A percentile compares a stretch with the other conserved stretches of the same genome.
These are phyloP conservation scores for Penicillium vulpinum DNA, from an alignment of 2,329 filamentous ascomycete species.

Conservation along the genomic window DNA sequence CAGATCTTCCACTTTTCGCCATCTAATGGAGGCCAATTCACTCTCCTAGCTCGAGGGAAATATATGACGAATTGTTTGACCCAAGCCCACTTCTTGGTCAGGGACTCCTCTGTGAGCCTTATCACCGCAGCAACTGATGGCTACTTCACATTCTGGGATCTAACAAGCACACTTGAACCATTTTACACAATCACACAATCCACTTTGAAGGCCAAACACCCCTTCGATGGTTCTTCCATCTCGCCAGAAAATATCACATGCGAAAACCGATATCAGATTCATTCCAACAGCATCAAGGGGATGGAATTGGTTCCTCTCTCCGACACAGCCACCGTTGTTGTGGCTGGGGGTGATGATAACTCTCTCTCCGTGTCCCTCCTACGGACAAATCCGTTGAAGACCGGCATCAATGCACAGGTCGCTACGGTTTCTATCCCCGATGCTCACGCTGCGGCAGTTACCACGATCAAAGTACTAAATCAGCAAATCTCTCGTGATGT, in stretches of 20 bases:
- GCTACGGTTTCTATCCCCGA: constrained; percentile 40
- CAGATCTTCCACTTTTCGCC: constrained; percentile 50
- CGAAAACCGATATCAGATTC: constrained; percentile 53
- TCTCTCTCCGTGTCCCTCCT: constrained; percentile 63
- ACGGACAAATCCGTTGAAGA: constrained; percentile 12
- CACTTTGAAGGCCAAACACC: constrained; percentile 18
- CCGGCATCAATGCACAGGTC: constrained; percentile 21
- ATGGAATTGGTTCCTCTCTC: constrained; percentile 39
- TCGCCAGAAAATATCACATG: constrained; percentile 32
- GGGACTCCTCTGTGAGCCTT: constrained; percentile 45
- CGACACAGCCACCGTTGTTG: constrained; percentile 51
- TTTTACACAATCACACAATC: constrained; percentile 29
- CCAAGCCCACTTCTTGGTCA: constrained; percentile 52
- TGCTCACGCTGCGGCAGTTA: constrained; percentile 49
- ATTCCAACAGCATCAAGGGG: constrained; percentile 78
- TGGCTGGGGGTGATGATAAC: constrained; percentile 88
- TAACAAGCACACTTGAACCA: constrained; percentile 33
- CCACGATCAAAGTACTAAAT: constrained; percentile 37
- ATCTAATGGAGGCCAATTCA: constrained; percentile 27
- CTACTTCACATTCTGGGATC: constrained; percentile 63
- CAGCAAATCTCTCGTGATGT: constrained; percentile 4
- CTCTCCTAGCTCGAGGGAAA: constrained; percentile 53
- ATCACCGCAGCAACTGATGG: constrained; percentile 81
- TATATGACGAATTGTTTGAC: constrained; percentile 78
- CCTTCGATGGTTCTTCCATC: constrained; percentile 25